phyloP scores from a whole-genome alignment of 2,329 filamentous ascomycete species.

The Moelleriella libera region DNA sequence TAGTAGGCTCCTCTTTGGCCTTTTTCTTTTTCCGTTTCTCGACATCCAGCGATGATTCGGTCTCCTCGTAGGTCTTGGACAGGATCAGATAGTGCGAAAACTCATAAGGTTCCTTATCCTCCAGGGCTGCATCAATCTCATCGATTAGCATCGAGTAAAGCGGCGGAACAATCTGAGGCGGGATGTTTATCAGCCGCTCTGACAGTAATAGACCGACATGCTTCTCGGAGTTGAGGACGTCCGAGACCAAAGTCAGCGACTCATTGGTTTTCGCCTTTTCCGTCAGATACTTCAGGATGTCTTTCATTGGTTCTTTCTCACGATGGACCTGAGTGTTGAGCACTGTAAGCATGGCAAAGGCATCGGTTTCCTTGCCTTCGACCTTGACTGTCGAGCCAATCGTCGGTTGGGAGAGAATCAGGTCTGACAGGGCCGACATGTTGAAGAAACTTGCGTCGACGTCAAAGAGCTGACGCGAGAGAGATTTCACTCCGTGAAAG shows the following conservation, averaged over 20 bases:
- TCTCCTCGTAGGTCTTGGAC: conserved; percentile 84
- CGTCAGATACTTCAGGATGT: conserved; percentile 57
- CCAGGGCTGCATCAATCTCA: conserved; percentile 75
- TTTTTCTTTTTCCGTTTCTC: conserved; percentile 50
- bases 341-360: conserved; percentile 83
- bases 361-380: conserved; percentile 85
- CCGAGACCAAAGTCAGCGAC: conserved; percentile 39
- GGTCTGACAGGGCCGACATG: conserved; percentile 70
- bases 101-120: conserved; percentile 82
- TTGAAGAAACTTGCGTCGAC: conserved; percentile 76
- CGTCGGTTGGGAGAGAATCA: conserved; percentile 74
- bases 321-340: conserved; percentile 71
- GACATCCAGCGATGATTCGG: conserved; percentile 64
- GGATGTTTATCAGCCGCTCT: conserved; percentile 92
- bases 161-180: conserved; percentile 80
- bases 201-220: conserved; percentile 79
- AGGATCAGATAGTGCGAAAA: conserved; percentile 89
- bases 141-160: conserved; percentile 92
- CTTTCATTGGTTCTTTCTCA: conserved; percentile 57
- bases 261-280: conserved; percentile 38
- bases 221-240: conserved; percentile 37
- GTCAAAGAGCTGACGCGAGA: conserved; percentile 86
- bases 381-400: conserved; percentile 94
- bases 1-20: conserved; percentile 42
- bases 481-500: conserved; percentile 85